These are phyloP conservation scores for Trematosphaeria pertusa DNA, from an alignment of 2,329 filamentous ascomycete species.

Conservation along the genomic window DNA sequence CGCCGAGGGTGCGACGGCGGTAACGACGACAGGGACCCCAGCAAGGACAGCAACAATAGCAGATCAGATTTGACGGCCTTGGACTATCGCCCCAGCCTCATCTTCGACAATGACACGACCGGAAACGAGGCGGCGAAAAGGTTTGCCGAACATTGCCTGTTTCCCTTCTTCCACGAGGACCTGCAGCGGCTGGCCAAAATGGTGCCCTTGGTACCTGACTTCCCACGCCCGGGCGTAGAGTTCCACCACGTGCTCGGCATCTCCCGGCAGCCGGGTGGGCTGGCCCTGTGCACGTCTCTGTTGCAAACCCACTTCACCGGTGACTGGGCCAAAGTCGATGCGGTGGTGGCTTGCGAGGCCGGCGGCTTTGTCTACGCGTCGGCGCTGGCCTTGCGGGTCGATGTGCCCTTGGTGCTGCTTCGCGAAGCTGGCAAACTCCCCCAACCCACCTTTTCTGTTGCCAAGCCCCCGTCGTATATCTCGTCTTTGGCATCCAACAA, in stretches of 20 bases:
- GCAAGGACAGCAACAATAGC: constrained; percentile 24
- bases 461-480: constrained; percentile 61
- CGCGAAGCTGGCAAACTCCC: constrained; percentile 67
- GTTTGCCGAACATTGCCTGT: constrained; percentile 54
- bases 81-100: constrained; percentile 52
- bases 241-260: constrained; percentile 68
- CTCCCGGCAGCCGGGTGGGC: constrained; percentile 58
- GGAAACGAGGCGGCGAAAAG: constrained; percentile 48
- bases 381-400: constrained; percentile 52
- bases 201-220: constrained; percentile 58
- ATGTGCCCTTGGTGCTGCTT: constrained; percentile 58
- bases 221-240: constrained; percentile 58
- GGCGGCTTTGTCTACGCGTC: constrained; percentile 66
- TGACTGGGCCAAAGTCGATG: constrained; percentile 56
- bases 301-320: constrained; percentile 55
- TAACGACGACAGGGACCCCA: constrained; percentile 15
- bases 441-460: constrained; percentile 59
- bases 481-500: constrained; percentile 50
- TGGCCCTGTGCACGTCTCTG: constrained; percentile 60
- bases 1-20: constrained; percentile 43
- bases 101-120: constrained; percentile 60
- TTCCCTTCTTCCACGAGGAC: constrained; percentile 57
- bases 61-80: constrained; percentile 26
- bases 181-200: constrained; percentile 58
- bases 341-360: constrained; percentile 62